These are phyloP conservation scores for Spirogloea muscicola DNA, from an alignment of 139 green algal species.

Conservation along the genomic window DNA sequence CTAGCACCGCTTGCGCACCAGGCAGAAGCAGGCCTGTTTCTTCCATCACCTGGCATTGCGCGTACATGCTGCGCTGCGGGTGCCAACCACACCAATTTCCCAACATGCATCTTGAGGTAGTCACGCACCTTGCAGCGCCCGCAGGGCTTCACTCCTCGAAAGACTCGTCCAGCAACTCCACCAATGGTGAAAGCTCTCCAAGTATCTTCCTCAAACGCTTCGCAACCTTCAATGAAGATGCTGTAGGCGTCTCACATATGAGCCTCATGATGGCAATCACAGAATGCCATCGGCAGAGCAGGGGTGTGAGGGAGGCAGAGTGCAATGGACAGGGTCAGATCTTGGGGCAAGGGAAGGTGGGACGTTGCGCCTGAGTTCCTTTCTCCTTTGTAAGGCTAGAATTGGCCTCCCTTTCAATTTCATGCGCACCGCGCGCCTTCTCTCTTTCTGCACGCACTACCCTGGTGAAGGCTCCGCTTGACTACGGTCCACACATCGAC, in stretches of 20 bases:
- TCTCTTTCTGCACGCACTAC: neutral
- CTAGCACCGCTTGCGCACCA: neutral
- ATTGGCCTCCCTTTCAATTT: neutral
- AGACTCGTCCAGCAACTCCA: slow-evolving; percentile 10
- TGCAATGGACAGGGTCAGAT: neutral
- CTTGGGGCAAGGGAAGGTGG: neutral
- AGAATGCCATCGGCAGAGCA: neutral
- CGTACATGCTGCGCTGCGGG: neutral
- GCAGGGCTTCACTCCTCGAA: slow-evolving; percentile 67
- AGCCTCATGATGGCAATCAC: neutral
- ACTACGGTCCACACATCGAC: neutral
- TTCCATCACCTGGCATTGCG: neutral
- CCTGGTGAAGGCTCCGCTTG: neutral
- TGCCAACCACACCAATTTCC: neutral
- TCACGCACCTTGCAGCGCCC: slow-evolving; percentile 53
- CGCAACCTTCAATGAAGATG: slow-evolving; percentile 56
- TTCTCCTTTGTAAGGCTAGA: neutral
- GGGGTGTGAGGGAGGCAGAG: neutral
- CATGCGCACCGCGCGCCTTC: neutral
- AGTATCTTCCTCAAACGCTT: slow-evolving; percentile 58
- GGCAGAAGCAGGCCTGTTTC: neutral
- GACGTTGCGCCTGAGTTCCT: neutral
- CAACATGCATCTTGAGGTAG: neutral
- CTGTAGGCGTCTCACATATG: neutral
- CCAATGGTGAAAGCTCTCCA: slow-evolving; percentile 51